Conservation (phyloP, 441 rosid species). For the Croton laevigatus region DNA sequence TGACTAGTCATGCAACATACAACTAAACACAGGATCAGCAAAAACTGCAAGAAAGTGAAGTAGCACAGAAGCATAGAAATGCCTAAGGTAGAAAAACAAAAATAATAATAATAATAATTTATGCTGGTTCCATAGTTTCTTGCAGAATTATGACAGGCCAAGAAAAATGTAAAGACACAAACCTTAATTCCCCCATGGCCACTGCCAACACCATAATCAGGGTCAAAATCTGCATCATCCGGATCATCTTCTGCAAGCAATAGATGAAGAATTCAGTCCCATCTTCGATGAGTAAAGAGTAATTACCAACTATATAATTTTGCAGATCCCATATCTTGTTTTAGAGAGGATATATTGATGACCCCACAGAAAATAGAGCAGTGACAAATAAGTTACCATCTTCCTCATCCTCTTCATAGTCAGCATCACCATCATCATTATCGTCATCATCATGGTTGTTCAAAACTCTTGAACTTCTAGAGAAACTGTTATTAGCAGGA, state of each 20-base stretch:
- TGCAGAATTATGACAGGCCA: neutral
- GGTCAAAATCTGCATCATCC: conserved; percentile 95
- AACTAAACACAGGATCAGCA: neutral
- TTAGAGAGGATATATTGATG: neutral
- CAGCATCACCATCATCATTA: conserved; percentile 65
- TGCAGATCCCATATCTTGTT: neutral
- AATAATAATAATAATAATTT: neutral
- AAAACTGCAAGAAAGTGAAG: neutral
- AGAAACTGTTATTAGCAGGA: conserved; percentile 32
- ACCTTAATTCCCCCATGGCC: conserved; percentile 58
- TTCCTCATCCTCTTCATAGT: conserved; percentile 78
- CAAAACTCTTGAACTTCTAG: conserved; percentile 59
- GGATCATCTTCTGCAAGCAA: conserved; percentile 86
- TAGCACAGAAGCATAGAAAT: neutral
- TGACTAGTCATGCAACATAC: neutral
- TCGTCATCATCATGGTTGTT: conserved; percentile 32
- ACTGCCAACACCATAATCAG: conserved; percentile 50
- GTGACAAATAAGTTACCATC: conserved; percentile 59
- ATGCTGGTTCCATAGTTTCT: neutral
- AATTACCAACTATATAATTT: conserved; percentile 11
- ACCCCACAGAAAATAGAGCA: conserved; percentile 19
- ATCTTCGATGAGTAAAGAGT: conserved; percentile 13
- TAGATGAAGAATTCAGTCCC: conserved; percentile 28
- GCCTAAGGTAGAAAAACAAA: no score
- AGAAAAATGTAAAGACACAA: conserved; percentile 5